Percentiles rank a stretch among this genome's conserved stretches.
phyloP scores from a whole-genome alignment of 1,139 yeast genomes.

The Keqinozyma sinolaborantium region DNA sequence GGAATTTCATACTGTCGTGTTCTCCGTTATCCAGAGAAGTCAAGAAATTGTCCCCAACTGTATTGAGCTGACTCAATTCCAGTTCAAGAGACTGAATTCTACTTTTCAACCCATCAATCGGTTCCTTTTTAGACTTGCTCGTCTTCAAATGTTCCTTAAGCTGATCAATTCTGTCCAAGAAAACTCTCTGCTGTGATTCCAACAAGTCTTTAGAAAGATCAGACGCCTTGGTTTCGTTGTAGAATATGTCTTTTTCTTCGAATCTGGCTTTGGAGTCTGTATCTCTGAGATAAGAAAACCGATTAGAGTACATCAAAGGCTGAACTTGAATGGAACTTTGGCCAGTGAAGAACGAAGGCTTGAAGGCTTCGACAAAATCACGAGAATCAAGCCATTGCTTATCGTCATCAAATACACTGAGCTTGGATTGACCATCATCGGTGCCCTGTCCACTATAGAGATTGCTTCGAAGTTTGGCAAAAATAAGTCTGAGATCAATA shows the following conservation, averaged over 20 bases:
- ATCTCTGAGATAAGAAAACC: conserved; percentile 39
- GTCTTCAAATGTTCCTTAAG: conserved; percentile 18
- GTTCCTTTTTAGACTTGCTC: conserved; percentile 10
- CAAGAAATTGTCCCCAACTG: conserved; percentile 4
- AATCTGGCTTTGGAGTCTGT: conserved; percentile 19
- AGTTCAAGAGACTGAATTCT: conserved; percentile 21
- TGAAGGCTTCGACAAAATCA: conserved; percentile 40
- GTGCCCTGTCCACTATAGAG: conserved; percentile 14
- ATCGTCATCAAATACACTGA: conserved; percentile 31
- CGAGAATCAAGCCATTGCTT: conserved; percentile 39
- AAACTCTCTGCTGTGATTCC: conserved; percentile 25
- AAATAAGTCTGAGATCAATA: conserved; percentile 38
- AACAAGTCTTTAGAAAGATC: conserved; percentile 18
- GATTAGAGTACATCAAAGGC: conserved; percentile 35
- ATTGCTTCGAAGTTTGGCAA: conserved; percentile 28
- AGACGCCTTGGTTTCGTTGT: conserved; percentile 8
- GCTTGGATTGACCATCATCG: conserved; percentile 14
- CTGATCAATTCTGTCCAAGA: conserved; percentile 24
- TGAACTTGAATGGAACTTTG: conserved; percentile 20
- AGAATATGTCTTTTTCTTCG: conserved; percentile 11
- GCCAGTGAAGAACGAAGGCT: conserved; percentile 22
- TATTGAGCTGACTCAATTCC: conserved; percentile 15
- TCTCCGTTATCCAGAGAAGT: conserved; percentile 6
- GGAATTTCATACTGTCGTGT: conserved; percentile 23
- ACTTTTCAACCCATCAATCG: conserved; percentile 11